Conservation (phyloP, 441 rosid genomes). For the Eutrema salsugineum region DNA sequence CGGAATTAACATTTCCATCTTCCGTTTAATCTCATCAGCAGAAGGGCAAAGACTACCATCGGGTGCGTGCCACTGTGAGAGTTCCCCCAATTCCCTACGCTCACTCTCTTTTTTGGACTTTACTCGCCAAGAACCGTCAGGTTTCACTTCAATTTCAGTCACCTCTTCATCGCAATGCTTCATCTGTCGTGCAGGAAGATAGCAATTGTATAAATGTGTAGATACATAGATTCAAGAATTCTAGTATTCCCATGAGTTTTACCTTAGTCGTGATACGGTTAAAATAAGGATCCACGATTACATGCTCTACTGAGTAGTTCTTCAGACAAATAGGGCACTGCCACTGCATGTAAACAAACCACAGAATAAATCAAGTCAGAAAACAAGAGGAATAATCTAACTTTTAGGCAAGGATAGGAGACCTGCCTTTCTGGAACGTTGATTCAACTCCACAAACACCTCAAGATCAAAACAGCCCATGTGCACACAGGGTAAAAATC, state of each 20-base stretch:
- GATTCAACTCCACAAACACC: conserved; percentile 94
- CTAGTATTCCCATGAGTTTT: conserved; percentile 5
- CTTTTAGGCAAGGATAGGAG: background rate
- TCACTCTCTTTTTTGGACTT: conserved; percentile 78
- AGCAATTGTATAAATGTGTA: background rate
- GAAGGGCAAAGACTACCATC: conserved; percentile 57
- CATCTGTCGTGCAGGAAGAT: conserved; percentile 55
- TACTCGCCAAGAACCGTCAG: conserved; percentile 98
- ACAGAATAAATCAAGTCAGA: conserved; percentile 16
- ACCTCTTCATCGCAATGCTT: conserved; percentile 82
- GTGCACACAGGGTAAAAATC: conserved; percentile 93
- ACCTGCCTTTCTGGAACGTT: conserved; percentile 97
- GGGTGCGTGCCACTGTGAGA: conserved; percentile 79
- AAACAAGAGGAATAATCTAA: conserved; percentile 7
- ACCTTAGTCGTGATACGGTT: conserved; percentile 89
- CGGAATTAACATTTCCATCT: conserved; percentile 47
- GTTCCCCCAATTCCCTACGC: conserved; percentile 78
- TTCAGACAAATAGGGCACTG: conserved; percentile 95
- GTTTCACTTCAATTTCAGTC: conserved; percentile 89
- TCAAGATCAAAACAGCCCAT: conserved; percentile 99
- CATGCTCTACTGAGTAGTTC: conserved; percentile 84
- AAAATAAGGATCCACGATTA: conserved; percentile 92
- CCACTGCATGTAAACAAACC: conserved; percentile 64
- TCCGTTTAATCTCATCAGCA: conserved; percentile 44
- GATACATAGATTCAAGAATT: background rate